Evolutionary conservation across 345 rosid species (phyloP).

Genomic region (Tarenaya hassleriana): DNA sequence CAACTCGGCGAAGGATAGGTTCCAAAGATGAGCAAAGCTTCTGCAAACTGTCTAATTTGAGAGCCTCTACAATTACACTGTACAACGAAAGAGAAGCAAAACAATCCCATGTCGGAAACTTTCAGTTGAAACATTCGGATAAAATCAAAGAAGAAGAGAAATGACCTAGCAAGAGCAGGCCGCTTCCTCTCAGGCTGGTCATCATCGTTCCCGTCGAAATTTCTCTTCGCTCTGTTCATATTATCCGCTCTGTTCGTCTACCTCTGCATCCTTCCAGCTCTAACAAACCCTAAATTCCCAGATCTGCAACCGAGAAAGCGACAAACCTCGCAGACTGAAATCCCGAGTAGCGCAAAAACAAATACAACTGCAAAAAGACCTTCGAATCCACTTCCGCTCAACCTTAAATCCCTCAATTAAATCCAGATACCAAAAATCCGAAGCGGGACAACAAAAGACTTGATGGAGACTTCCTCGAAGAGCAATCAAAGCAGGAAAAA

Average conservation of each 20-base stretch:
- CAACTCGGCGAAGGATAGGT: conserved; percentile 96
- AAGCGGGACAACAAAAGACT: neutral
- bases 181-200: conserved; percentile 65
- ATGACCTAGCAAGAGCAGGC: conserved; percentile 68
- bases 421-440: neutral
- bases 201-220: conserved; percentile 49
- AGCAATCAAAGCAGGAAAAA: neutral
- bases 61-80: conserved; percentile 96
- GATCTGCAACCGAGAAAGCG: conserved; percentile 30
- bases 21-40: conserved; percentile 96
- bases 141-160: neutral
- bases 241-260: conserved; percentile 60
- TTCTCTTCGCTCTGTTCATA: conserved; percentile 59
- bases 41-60: conserved; percentile 92
- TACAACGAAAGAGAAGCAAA: conserved; percentile 13
- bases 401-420: neutral
- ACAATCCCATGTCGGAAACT: conserved; percentile 16
- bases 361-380: neutral
- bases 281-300: conserved; percentile 21
- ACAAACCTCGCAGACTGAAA: conserved; percentile 1
- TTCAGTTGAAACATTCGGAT: neutral
- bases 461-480: neutral
- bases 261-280: conserved; percentile 27
- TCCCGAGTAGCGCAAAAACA: neutral
- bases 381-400: too few species aligned